Percentiles rank a stretch among this genome's conserved stretches.
Evolutionary conservation across 768 basidiomycete genomes (phyloP).

Genomic region (Mycena alexandri): DNA sequence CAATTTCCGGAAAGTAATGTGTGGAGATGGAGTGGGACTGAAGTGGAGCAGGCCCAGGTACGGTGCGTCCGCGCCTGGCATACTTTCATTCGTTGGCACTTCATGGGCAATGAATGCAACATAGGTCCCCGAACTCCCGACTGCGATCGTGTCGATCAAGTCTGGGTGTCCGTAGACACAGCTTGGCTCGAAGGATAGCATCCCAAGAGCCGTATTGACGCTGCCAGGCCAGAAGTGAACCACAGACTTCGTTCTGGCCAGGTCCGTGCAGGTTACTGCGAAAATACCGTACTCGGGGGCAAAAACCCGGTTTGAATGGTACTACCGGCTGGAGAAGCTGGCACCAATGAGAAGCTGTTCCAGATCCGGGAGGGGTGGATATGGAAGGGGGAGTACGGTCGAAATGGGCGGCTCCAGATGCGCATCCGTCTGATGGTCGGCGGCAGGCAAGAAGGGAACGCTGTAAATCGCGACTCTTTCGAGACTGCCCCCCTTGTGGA

Average conservation of each 20-base stretch:
- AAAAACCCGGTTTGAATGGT: not conserved
- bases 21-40: not conserved
- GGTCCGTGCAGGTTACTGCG: not conserved
- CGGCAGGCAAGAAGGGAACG: no score
- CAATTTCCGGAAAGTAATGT: slow-evolving; percentile 7
- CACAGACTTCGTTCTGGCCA: not conserved
- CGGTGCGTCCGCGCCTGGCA: not conserved
- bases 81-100: no score
- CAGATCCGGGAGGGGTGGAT: not conserved
- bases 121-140: not conserved
- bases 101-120: not conserved
- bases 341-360: not conserved
- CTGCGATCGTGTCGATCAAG: not conserved
- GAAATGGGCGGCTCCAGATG: no score
- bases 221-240: not conserved
- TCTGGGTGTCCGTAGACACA: slow-evolving; percentile 1
- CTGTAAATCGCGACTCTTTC: no score
- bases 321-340: not conserved
- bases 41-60: not conserved
- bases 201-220: no score
- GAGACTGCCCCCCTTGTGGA: no score
- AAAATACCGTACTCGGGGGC: not conserved
- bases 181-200: not conserved
- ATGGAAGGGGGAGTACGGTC: not conserved
- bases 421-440: no score